Base-by-base conservation (phyloP, 1,284 basidiomycete genomes). In the Cutaneotrichosporon cyanovorans region DNA sequence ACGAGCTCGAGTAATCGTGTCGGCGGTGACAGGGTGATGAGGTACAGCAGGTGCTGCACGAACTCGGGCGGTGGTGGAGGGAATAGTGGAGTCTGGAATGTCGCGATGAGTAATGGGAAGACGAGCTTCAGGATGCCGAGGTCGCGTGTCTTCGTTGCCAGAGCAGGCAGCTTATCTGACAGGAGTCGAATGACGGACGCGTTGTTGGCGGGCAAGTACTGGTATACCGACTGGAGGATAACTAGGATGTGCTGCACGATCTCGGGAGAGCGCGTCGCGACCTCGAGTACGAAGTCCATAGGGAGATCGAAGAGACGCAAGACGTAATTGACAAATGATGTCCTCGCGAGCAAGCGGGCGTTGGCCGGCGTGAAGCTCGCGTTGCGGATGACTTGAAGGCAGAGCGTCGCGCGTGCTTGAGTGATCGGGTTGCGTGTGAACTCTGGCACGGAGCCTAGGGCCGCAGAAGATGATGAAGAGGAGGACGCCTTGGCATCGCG, bases 331-430 rank as follows among this genome's bases (percentile, higher is more conserved):
- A 61, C 37, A 35, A 66, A 60, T 2, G 40, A 32, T 3, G 52
- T 39, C 21, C 55, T 50, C 18, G 51, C 53, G 31, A 69, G 58
- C 4, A 51, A 37, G 31, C 53, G 58, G 9, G 62, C 55, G 46
- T 70, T 70, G 28, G 41, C 45, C 0, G 30, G 20, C 5, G 41
- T 39, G 30, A 64, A 57, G 23, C 50, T 58, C n/a, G 64, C 59
- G 47, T 70, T 70, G n/a, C 68, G 49, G 2, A 70, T 52, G 16
- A 66, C 46, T 22, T 63, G 58, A 19, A 70, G 50, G 2, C 57
- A 60, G 46, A 63, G 59, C 33, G 53, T 60, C 20, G 68, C 63
- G 46, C 68, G 51, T 16, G 46, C 40, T 41, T 58, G 56, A 11
- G 56, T 36, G 8, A 40, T 40, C 11, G 58, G 51, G 40, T 61